Conservation (phyloP, 192 early-diverging fungal species). For the Tieghemiomyces parasiticus region DNA sequence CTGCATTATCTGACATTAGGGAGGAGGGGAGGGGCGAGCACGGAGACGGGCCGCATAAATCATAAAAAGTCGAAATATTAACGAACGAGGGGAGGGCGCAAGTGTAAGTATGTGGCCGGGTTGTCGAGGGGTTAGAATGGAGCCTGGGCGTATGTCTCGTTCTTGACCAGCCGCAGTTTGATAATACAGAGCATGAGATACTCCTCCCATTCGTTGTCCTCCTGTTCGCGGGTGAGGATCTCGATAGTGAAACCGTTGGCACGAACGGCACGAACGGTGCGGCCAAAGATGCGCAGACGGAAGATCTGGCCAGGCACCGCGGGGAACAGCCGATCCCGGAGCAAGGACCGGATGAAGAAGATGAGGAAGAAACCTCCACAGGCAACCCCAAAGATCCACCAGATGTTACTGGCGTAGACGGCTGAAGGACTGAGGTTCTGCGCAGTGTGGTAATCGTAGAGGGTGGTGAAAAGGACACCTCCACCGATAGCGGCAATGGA, state of each 20-base stretch:
- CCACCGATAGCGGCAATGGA: constrained; percentile 58
- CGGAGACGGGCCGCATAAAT: too few relatives aligned
- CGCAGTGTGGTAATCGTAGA: constrained; percentile 32
- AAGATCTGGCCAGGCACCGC: constrained; percentile 40
- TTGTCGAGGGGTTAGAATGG: background rate
- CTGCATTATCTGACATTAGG: too few relatives aligned
- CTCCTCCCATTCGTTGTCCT: constrained; percentile 33
- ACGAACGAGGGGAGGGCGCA: too few relatives aligned
- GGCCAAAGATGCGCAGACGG: constrained; percentile 35
- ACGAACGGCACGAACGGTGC: constrained; percentile 29
- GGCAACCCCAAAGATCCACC: constrained; percentile 51
- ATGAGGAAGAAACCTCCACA: constrained; percentile 38
- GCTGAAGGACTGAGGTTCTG: too few relatives aligned
- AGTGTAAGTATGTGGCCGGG: too few relatives aligned
- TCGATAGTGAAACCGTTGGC: constrained; percentile 17
- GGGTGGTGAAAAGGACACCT: constrained; percentile 47
- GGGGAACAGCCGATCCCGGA: constrained; percentile 51
- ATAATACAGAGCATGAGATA: constrained; percentile 16
- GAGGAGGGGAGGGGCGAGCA: too few relatives aligned
- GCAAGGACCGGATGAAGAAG: constrained; percentile 40
- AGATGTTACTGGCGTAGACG: constrained; percentile 41
- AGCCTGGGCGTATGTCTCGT: constrained; percentile 6
- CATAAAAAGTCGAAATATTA: too few relatives aligned
- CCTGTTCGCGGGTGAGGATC: constrained; percentile 24
- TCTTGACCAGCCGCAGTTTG: constrained; percentile 11